Evolutionary conservation across 495 filamentous ascomycete genomes (phyloP).

Genomic region (Tuber indicum): DNA sequence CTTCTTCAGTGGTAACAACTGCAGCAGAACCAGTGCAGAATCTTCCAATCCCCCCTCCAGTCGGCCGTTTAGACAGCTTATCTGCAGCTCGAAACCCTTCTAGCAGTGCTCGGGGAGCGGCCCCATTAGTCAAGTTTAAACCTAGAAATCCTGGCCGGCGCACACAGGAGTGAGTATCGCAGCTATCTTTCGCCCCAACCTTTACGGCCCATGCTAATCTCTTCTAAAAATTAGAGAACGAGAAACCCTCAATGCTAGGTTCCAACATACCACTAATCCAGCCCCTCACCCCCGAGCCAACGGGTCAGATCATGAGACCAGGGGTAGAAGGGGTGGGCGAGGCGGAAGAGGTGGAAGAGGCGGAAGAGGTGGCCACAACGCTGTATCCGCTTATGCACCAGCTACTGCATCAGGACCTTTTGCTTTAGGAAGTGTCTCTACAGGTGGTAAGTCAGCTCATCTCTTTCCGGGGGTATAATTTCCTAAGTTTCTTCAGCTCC

Average conservation of each 20-base stretch:
- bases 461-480: background rate
- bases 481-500: constrained; percentile 13
- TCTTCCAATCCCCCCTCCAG: constrained; percentile 35
- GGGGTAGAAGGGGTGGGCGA: constrained; percentile 30
- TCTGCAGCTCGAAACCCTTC: constrained; percentile 6
- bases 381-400: background rate
- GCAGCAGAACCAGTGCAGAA: constrained; percentile 13
- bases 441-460: constrained; percentile 11
- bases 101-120: constrained; percentile 11
- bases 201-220: background rate
- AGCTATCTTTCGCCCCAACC: background rate
- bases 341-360: constrained; percentile 27
- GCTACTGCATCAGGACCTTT: constrained; percentile 33
- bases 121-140: constrained; percentile 35
- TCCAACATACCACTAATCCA: constrained; percentile 14
- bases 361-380: constrained; percentile 11
- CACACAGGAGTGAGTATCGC: constrained; percentile 31
- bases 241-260: constrained; percentile 36
- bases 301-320: constrained; percentile 4
- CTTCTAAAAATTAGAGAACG: constrained; percentile 28
- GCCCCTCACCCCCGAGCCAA: constrained; percentile 9
- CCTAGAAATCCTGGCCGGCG: constrained; percentile 25
- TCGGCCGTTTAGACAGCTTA: constrained; percentile 38
- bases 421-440: constrained; percentile 32
- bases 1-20: background rate